Base-by-base conservation (phyloP, 2,329 filamentous ascomycete genomes). In the Orbilia javanica region DNA sequence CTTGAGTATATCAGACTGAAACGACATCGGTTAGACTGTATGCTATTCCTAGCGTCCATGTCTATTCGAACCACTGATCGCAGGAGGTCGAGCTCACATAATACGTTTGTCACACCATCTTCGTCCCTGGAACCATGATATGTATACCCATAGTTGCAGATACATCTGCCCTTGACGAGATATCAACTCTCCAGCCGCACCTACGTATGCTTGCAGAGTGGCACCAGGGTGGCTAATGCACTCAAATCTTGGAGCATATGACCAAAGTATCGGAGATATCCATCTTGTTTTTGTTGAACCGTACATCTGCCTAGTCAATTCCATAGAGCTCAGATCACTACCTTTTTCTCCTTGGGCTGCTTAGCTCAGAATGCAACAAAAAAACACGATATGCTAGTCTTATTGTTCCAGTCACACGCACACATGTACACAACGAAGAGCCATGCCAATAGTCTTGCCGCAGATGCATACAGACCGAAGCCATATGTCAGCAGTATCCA, bases 1-100 rank as follows among this genome's bases (percentile, higher is more conserved):
- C 60, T 50, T 27, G 44, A 18, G 42, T 64, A 64, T 64, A 64
- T 48, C 11, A 29, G 18, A 31, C 25, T 11, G 39, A 31, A 64
- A 64, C 39, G 27, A 70, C 39, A 50, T 69, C 66, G 66, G 66
- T 50, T 44, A 39, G 34, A 42, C 39, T 27, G n/a, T 60, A 4
- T 31, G 1, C 44, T 34, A 22, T 31, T 50, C 39, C 52, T 36
- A 42, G 34, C 34, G 31, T 39, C 18, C 31, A n/a, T 18, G n/a
- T 36, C 11, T 11, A 7, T 29, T 63, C 13, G 25, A 64, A 25
- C 57, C 25, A 27, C 27, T 11, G 22, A 20, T 34, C 27, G 31
- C 36, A 13, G 34, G 31, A 34, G 31, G n/a, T n/a, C n/a, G 20
- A 57, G 44, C 64, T 67, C 31, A 31, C 52, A 60, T 57, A 15